These are phyloP conservation scores for Tetracladium setigerum DNA, from an alignment of 495 filamentous ascomycete genomes.

Conservation along the genomic window DNA sequence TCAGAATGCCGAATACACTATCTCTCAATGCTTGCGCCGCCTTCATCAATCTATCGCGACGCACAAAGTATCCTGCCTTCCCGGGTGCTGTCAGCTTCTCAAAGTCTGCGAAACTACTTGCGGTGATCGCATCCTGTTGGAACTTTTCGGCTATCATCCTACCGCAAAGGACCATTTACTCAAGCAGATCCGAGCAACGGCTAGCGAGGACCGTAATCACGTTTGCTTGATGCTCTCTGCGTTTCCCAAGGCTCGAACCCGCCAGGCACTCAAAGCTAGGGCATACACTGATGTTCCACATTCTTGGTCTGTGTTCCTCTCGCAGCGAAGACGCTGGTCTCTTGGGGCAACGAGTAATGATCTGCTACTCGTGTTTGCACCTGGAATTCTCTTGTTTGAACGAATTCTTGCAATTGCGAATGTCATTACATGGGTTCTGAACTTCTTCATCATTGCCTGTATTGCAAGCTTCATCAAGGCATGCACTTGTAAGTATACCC, in stretches of 20 bases:
- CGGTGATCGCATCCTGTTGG: slow-evolving; percentile 23
- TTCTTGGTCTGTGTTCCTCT: slow-evolving; percentile 24
- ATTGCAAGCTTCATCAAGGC: slow-evolving; percentile 12
- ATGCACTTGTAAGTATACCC: neutral
- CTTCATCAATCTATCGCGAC: slow-evolving; percentile 24
- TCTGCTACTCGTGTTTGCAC: slow-evolving; percentile 20
- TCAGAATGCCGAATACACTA: slow-evolving; percentile 25
- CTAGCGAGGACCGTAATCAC: slow-evolving; percentile 25
- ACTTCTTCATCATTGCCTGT: slow-evolving; percentile 25
- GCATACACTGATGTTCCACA: slow-evolving; percentile 25
- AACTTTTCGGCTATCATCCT: slow-evolving; percentile 25
- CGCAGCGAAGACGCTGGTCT: slow-evolving; percentile 26
- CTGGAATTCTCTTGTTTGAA: slow-evolving; percentile 22
- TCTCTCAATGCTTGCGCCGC: slow-evolving; percentile 24
- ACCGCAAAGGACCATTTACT: slow-evolving; percentile 23
- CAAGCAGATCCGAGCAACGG: slow-evolving; percentile 23
- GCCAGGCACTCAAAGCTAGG: slow-evolving; percentile 23
- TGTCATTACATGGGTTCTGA: slow-evolving; percentile 23
- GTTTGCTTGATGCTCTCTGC: slow-evolving; percentile 25
- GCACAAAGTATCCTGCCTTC: slow-evolving; percentile 26
- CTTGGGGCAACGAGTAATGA: slow-evolving; percentile 26
- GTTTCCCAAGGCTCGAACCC: slow-evolving; percentile 19
- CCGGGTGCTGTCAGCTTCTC: slow-evolving; percentile 25
- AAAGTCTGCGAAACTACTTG: slow-evolving; percentile 26
- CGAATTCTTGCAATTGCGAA: slow-evolving; percentile 22